Conservation (phyloP, 306 rosid genomes). For the Vigna angularis region DNA sequence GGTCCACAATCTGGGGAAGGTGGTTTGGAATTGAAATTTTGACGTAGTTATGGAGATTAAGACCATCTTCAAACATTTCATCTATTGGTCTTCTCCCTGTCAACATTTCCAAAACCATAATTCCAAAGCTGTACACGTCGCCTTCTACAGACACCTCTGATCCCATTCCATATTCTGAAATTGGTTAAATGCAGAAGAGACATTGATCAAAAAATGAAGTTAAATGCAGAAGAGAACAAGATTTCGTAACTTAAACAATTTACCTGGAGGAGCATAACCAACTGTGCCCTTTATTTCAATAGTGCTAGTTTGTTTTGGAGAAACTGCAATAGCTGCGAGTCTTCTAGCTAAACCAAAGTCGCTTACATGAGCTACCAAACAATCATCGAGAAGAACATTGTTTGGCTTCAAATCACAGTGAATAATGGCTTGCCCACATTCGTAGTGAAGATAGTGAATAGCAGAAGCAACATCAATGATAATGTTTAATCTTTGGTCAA, state of each 20-base stretch:
- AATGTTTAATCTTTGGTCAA: slow-evolving; percentile 42
- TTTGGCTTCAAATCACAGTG: slow-evolving; percentile 50
- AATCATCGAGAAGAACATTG: slow-evolving; percentile 45
- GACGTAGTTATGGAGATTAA: slow-evolving; percentile 45
- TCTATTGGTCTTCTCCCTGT: slow-evolving; percentile 44
- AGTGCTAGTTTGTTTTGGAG: slow-evolving; percentile 26
- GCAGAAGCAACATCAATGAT: slow-evolving; percentile 36
- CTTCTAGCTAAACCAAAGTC: slow-evolving; percentile 48
- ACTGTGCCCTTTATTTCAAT: slow-evolving; percentile 40
- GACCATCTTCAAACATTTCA: slow-evolving; percentile 48
- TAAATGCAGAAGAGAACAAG: not conserved
- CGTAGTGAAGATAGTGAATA: slow-evolving; percentile 44
- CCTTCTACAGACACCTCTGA: slow-evolving; percentile 44
- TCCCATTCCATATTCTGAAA: slow-evolving; percentile 52
- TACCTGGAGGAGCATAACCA: slow-evolving; percentile 48
- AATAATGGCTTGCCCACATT: slow-evolving; percentile 33
- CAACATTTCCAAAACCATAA: slow-evolving; percentile 50
- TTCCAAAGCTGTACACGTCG: slow-evolving; percentile 53
- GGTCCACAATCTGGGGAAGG: slow-evolving; percentile 33
- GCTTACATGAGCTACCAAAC: slow-evolving; percentile 44
- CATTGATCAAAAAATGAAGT: too few species aligned
- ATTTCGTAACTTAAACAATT: not conserved
- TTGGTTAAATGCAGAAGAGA: not conserved
- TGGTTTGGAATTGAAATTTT: slow-evolving; percentile 32
- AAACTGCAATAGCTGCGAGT: not conserved